Evolutionary conservation across 306 rosid genomes (phyloP).

Genomic region (Ziziphus jujuba): DNA sequence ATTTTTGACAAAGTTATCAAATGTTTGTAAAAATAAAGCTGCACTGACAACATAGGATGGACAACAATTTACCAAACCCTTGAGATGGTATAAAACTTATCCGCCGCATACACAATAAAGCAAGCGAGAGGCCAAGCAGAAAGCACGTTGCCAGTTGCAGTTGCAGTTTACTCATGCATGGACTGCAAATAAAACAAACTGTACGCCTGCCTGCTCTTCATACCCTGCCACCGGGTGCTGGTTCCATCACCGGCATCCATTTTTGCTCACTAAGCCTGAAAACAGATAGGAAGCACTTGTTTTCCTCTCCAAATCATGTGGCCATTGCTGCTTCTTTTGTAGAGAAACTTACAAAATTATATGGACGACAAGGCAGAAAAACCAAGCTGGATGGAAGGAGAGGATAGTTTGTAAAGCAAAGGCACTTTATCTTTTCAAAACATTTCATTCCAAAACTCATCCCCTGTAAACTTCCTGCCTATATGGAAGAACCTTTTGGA

Average conservation of each 20-base stretch:
- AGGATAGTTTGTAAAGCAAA: conserved; percentile 15
- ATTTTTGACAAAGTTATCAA: too few relatives aligned
- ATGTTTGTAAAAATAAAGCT: too few relatives aligned
- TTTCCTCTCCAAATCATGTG: neutral
- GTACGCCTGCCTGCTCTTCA: neutral
- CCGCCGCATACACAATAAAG: too few relatives aligned
- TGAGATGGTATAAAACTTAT: too few relatives aligned
- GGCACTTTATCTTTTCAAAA: conserved; percentile 13
- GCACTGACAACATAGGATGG: too few relatives aligned
- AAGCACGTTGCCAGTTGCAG: too few relatives aligned
- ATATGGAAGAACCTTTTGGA: conserved; percentile 9
- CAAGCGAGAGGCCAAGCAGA: too few relatives aligned
- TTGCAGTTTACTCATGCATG: too few relatives aligned
- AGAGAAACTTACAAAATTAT: conserved; percentile 17
- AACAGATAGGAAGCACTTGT: conserved; percentile 2
- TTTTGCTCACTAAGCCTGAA: conserved; percentile 2
- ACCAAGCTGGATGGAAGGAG: conserved; percentile 19
- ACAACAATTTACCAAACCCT: too few relatives aligned
- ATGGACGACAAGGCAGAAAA: conserved; percentile 18
- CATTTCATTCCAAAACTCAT: conserved; percentile 5
- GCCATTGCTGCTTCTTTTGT: conserved; percentile 18
- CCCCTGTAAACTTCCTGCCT: conserved; percentile 4
- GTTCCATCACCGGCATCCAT: too few relatives aligned
- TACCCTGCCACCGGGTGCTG: too few relatives aligned
- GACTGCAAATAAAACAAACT: too few relatives aligned